phyloP scores from a whole-genome alignment of 805 yeast species.

The Lipomyces mesembrius region DNA sequence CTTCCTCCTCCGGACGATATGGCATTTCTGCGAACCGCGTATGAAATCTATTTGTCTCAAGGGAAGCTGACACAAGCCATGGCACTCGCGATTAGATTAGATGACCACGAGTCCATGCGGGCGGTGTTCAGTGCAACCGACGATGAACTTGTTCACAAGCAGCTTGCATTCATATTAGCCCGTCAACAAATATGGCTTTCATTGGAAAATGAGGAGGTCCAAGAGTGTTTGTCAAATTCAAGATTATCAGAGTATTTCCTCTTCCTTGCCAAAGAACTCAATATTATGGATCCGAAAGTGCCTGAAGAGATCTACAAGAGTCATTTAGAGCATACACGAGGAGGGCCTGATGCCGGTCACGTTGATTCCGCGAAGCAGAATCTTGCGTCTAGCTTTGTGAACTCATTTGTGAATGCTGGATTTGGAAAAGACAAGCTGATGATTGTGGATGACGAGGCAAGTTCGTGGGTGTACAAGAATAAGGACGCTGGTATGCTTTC shows the following conservation, averaged over 20 bases:
- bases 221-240: constrained; percentile 81
- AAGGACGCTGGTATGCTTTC: constrained; percentile 90
- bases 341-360: constrained; percentile 54
- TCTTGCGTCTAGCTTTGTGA: constrained; percentile 92
- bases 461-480: constrained; percentile 87
- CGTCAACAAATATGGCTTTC: constrained; percentile 82
- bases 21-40: constrained; percentile 86
- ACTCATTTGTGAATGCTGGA: constrained; percentile 88
- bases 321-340: constrained; percentile 75
- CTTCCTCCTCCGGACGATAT: constrained; percentile 93
- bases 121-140: constrained; percentile 81
- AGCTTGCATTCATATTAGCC: constrained; percentile 85
- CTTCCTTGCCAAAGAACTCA: constrained; percentile 83
- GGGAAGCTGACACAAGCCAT: constrained; percentile 87
- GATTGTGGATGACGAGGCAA: constrained; percentile 67
- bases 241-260: constrained; percentile 77
- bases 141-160: constrained; percentile 76
- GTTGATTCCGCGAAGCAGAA: constrained; percentile 94
- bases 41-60: constrained; percentile 76
- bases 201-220: constrained; percentile 60
- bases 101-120: constrained; percentile 74
- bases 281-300: constrained; percentile 83
- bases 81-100: constrained; percentile 85
- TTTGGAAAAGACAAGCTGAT: constrained; percentile 83
- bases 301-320: constrained; percentile 95